Evolutionary conservation across 192 early-diverging fungal genomes (phyloP).

Genomic region (Chytriomyces sp.): DNA sequence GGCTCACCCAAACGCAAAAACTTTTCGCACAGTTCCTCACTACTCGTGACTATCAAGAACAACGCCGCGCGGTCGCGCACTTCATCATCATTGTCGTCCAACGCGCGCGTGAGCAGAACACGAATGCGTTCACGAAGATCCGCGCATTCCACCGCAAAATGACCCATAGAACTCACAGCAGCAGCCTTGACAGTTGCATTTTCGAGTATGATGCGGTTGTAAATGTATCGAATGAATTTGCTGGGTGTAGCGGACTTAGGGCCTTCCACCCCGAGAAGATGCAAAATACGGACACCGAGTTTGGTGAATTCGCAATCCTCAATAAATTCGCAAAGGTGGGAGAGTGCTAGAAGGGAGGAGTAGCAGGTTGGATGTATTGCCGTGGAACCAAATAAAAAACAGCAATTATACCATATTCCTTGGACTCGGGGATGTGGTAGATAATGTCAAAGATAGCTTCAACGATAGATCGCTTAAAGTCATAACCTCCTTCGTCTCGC

Average conservation of each 20-base stretch:
- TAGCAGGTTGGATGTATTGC: not conserved
- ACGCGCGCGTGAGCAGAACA: slow-evolving; percentile 85
- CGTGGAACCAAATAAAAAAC: not conserved
- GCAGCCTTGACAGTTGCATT: slow-evolving; percentile 94
- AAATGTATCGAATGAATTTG: slow-evolving; percentile 98
- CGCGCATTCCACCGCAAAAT: slow-evolving; percentile 82
- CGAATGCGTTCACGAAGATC: slow-evolving; percentile 67
- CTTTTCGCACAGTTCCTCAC: slow-evolving; percentile 60
- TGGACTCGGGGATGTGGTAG: slow-evolving; percentile 91
- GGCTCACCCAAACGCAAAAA: slow-evolving; percentile 80
- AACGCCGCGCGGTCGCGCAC: slow-evolving; percentile 94
- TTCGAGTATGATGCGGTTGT: slow-evolving; percentile 98
- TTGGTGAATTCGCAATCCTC: slow-evolving; percentile 99
- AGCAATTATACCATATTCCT: slow-evolving; percentile 75
- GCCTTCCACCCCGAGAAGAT: slow-evolving; percentile 91
- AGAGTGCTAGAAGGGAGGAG: slow-evolving; percentile 63
- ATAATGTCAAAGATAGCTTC: slow-evolving; percentile 97
- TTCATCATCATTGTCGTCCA: slow-evolving; percentile 98
- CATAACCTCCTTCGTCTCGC: slow-evolving; percentile 96
- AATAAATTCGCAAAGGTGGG: slow-evolving; percentile 98
- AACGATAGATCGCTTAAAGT: slow-evolving; percentile 94
- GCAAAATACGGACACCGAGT: slow-evolving; percentile 92
- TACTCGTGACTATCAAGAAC: slow-evolving; percentile 78
- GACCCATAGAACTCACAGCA: slow-evolving; percentile 89
- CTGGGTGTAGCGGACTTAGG: slow-evolving; percentile 88